Percentiles rank a stretch among this genome's conserved stretches.
Conservation (phyloP, 257 asterid genomes). For the Rhazya stricta region DNA sequence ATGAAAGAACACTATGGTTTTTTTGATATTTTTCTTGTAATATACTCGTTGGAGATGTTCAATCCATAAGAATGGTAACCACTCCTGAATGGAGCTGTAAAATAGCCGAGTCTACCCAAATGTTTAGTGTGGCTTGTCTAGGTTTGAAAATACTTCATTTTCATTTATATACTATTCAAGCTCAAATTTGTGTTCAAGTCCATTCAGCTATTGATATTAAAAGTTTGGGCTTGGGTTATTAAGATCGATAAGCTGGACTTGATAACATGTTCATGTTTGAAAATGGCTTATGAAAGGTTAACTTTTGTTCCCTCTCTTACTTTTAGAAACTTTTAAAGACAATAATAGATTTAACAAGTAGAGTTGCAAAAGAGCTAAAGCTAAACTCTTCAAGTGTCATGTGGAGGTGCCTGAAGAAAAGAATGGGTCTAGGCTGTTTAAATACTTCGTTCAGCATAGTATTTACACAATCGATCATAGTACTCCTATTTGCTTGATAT, state of each 20-base stretch:
- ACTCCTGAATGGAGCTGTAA: neutral
- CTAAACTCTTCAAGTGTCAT: neutral
- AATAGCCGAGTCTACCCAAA: neutral
- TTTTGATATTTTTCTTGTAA: neutral
- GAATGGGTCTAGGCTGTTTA: neutral
- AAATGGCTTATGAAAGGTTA: neutral
- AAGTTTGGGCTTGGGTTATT: neutral
- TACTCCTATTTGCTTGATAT: neutral
- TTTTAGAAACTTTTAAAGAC: neutral
- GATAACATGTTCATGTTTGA: neutral
- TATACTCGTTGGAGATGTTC: neutral
- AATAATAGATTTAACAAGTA: neutral
- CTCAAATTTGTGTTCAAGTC: neutral
- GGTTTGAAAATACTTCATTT: neutral
- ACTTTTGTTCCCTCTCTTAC: neutral
- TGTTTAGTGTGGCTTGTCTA: neutral
- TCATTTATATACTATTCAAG: neutral
- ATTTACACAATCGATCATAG: neutral
- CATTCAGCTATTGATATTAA: neutral
- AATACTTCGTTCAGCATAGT: neutral
- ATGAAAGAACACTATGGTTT: neutral
- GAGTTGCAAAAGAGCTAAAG: neutral
- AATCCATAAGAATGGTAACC: no score
- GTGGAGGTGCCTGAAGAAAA: neutral
- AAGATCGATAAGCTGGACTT: neutral